Evolutionary conservation across 2,329 filamentous ascomycete genomes (phyloP).

Genomic region (Westerdykella sp.): DNA sequence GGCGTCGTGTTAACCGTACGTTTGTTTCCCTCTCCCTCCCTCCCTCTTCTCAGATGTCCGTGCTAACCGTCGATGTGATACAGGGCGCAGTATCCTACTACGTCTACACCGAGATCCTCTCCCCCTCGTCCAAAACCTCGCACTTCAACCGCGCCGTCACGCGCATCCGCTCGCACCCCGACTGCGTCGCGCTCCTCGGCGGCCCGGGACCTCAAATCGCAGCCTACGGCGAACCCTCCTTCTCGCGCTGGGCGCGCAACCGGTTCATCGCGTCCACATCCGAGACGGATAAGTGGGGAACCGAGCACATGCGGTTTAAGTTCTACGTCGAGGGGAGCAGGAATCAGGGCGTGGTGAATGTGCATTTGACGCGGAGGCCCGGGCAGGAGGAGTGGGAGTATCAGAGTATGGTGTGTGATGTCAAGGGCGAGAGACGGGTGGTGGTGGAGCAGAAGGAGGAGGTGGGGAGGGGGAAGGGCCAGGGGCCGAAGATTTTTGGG

Average conservation of each 20-base stretch:
- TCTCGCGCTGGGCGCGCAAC: conserved; percentile 71
- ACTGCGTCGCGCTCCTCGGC: conserved; percentile 62
- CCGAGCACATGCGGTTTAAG: conserved; percentile 75
- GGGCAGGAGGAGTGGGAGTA: conserved; percentile 68
- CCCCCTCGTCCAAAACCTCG: conserved; percentile 69
- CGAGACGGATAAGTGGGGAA: conserved; percentile 65
- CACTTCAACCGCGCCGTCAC: conserved; percentile 85
- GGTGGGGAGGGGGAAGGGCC: conserved; percentile 16
- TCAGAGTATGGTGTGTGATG: conserved; percentile 71
- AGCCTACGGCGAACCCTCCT: conserved; percentile 74
- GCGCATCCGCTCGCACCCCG: conserved; percentile 65
- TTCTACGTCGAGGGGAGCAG: conserved; percentile 77
- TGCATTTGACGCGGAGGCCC: conserved; percentile 68
- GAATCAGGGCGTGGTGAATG: conserved; percentile 64
- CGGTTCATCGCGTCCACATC: conserved; percentile 56
- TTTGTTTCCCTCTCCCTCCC: conserved; percentile 14
- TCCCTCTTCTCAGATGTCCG: not conserved
- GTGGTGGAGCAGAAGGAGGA: conserved; percentile 27
- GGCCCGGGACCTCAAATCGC: conserved; percentile 68
- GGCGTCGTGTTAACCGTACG: conserved; percentile 71
- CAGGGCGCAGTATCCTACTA: conserved; percentile 62
- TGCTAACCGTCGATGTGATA: not conserved
- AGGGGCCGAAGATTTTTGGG: conserved; percentile 34
- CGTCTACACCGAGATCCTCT: conserved; percentile 34
- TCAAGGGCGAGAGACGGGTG: conserved; percentile 57